Evolutionary conservation across 78 protist genomes (phyloP), one percentile per base, ranked within the genome.

Genomic region (Cavenderia fasciculata): DNA sequence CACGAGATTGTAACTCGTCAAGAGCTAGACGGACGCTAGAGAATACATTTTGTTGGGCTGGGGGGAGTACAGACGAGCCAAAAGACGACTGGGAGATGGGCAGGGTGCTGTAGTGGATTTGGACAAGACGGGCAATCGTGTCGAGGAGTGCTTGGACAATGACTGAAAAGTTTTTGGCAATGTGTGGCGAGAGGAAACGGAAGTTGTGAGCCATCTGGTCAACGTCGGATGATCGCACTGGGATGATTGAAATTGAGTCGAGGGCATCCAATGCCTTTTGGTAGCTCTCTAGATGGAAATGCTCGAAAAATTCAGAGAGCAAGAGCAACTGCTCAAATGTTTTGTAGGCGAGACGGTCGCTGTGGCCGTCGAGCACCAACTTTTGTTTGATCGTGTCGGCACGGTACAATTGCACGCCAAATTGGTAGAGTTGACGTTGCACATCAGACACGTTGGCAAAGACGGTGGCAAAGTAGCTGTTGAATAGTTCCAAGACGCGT

Each of bases 261-360:
- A 52, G 72, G 6, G 38, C 40, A 11, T 38, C 54, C 6, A 82
- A 11, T 19, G 90, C 90, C 16, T 82, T 78, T n/a, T 40, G 59
- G 33, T 82, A 82, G 7, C 44, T 65, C 16, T 68, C 59, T 2
- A 41, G 31, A 36, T 82, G 49, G 40, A 31, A 82, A 7, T 31
- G 21, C 31, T 82, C 71, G 44, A 82, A 82, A 59, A 68, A 82
- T 12, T 68, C 41, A 44, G 68, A 65, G 16, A 82, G 78, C 18
- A 56, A 44, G 31, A 82, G 44, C 19, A 82, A 51, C 44, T 82
- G 76, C 31, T 82, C 90, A 41, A 82, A 82, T 21, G 90, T 63
- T 23, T 56, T 31, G 68, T 82, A 68, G 19, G 69, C 18, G 16
- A 51, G 29, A 57, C 61, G 47, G 43, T 71, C 90, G 16, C 70